Base-by-base conservation (phyloP, 768 basidiomycete species). In the Gyrodon lividus region DNA sequence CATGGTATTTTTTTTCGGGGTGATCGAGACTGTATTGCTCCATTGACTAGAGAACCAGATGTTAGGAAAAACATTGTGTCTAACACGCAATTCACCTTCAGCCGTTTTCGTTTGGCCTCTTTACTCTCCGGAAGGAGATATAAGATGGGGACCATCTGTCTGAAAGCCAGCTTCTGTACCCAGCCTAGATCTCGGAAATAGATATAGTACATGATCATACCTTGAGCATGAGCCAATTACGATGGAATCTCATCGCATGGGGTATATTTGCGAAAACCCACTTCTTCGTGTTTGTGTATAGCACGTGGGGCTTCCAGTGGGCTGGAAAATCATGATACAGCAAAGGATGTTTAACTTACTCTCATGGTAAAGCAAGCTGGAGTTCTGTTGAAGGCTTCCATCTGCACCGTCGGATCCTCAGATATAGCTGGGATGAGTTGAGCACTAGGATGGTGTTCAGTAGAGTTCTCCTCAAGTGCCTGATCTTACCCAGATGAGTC, bases 341-440 rank as follows among this genome's bases (percentile, higher is more conserved):
- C 30, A 17, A n/a, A 26, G 14, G 6, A 26, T 6, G 17, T n/a
- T 37, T 14, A 40, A 4, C 73, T 57, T 59, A 83, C 82, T 48
- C 74, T 73, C 4, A 77, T 74, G 1, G 74, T 42, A 56, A 73
- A 82, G 82, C 83, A 86, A 54, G 80, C 77, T 9, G 82, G 82
- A 28, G 78, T 83, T 38, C 84, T 70, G 20, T 51, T 52, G 59
- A 84, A 83, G 59, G 86, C 82, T 38, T 78, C 66, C 14, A 84
- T 72, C 48, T 77, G 58, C 4, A 79, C 75, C 16, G 75, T 72
- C 4, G 77, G 70, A 52, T 83, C 79, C 41, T 64, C 58, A 7
- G 79, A 71, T 47, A 83, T 78, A 45, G 72, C 57, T 6, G 82
- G 82, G 14, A 83, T 67, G 40, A 83, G 73, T 60, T 86, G 85